Percentiles rank a stretch among this genome's conserved stretches.
These are phyloP conservation scores for Ogataea haglerorum DNA, from an alignment of 805 yeast species.

Conservation along the genomic window DNA sequence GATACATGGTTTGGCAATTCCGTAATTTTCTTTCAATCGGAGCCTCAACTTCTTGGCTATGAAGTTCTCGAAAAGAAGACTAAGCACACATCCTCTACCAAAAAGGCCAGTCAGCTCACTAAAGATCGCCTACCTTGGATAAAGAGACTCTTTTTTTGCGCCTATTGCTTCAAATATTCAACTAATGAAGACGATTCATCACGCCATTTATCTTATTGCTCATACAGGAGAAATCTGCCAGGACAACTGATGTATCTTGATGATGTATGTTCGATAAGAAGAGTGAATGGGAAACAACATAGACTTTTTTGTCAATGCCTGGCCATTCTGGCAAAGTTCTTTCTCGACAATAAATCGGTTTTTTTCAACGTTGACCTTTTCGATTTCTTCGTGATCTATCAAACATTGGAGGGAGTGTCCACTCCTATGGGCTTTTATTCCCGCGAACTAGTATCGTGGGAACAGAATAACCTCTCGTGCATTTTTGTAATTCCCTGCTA, in stretches of 20 bases:
- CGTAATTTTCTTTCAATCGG: constrained; percentile 58
- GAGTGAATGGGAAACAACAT: constrained; percentile 63
- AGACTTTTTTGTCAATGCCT: constrained; percentile 75
- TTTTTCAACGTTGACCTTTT: constrained; percentile 76
- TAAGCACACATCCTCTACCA: constrained; percentile 20
- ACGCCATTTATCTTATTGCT: constrained; percentile 49
- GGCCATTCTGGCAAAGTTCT: constrained; percentile 81
- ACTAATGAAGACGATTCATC: constrained; percentile 41
- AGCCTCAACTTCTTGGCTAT: constrained; percentile 45
- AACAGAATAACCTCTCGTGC: constrained; percentile 84
- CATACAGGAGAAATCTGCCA: constrained; percentile 38
- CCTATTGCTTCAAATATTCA: constrained; percentile 80
- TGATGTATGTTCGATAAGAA: constrained; percentile 52
- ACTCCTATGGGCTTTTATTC: constrained; percentile 90
- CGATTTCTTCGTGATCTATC: constrained; percentile 74
- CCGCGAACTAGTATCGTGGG: constrained; percentile 76
- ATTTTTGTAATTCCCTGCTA: constrained; percentile 90
- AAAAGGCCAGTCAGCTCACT: constrained; percentile 14
- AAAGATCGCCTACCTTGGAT: constrained; percentile 45
- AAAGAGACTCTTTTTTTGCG: constrained; percentile 67
- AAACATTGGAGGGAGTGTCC: constrained; percentile 37
- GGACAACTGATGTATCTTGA: constrained; percentile 73
- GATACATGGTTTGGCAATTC: constrained; percentile 88
- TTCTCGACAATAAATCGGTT: constrained; percentile 85
- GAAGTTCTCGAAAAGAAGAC: constrained; percentile 26